These are phyloP conservation scores for Pestalotiopsis sp. DNA, from an alignment of 2,329 filamentous ascomycete genomes.

Conservation along the genomic window DNA sequence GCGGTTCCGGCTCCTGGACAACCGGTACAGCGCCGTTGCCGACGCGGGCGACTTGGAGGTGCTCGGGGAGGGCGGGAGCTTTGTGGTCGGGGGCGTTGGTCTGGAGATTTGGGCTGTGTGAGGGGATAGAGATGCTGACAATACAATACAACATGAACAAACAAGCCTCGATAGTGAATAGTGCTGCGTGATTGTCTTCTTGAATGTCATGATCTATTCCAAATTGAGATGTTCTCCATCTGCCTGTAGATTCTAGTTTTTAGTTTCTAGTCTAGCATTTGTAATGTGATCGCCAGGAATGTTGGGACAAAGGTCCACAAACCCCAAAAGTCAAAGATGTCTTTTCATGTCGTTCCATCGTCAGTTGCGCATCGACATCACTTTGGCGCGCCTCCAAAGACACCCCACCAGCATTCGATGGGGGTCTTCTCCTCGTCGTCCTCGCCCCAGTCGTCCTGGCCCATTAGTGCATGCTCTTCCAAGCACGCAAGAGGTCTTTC, in stretches of 20 bases:
- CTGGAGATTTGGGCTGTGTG: conserved; percentile 16
- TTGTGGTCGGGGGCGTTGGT: conserved; percentile 15
- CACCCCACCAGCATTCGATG: conserved; percentile 71
- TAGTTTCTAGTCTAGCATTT: neutral
- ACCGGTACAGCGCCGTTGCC: conserved; percentile 61
- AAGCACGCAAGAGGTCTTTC: conserved; percentile 51
- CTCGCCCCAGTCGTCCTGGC: conserved; percentile 74
- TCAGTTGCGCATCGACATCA: neutral
- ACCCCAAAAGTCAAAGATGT: neutral
- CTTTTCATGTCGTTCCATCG: neutral
- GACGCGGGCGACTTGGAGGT: conserved; percentile 58
- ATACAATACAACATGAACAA: neutral
- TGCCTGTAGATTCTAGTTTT: neutral
- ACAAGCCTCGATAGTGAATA: neutral
- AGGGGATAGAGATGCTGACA: neutral
- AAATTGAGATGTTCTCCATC: neutral
- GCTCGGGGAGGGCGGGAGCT: conserved; percentile 24
- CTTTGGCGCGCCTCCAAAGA: conserved; percentile 45
- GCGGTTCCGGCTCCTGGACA: conserved; percentile 44
- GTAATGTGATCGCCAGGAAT: neutral
- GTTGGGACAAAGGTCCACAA: neutral
- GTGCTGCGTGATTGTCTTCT: neutral
- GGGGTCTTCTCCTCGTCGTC: conserved; percentile 50
- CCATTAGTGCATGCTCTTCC: conserved; percentile 64
- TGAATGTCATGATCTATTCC: neutral